phyloP scores from a whole-genome alignment of 1,284 basidiomycete genomes.

The Rhodotorula sp. region DNA sequence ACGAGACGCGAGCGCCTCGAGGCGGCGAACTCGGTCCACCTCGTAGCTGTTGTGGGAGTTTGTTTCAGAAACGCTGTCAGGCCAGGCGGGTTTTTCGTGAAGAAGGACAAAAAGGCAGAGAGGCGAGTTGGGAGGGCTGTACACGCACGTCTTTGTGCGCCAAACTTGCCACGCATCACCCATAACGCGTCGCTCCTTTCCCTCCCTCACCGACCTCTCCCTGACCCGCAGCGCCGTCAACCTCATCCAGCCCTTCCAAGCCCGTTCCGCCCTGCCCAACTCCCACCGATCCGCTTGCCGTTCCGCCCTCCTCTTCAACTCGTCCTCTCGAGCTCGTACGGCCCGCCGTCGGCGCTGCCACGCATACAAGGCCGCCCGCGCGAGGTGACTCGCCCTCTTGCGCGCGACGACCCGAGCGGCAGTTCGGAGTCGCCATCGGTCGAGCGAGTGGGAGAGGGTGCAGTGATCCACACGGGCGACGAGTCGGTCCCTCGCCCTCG shows the following conservation, averaged over 20 bases:
- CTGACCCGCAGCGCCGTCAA: background rate
- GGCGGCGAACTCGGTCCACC: background rate
- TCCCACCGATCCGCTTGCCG: background rate
- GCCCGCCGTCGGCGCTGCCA: background rate
- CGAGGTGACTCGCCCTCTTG: background rate
- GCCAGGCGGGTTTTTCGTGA: too few species aligned
- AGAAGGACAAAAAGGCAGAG: too few species aligned
- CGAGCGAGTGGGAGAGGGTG: background rate
- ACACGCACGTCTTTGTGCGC: conserved; percentile 13
- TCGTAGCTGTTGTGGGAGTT: conserved; percentile 6
- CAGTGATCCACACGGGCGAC: background rate
- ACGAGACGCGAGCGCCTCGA: background rate
- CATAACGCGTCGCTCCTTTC: background rate
- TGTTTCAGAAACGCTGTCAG: too few species aligned
- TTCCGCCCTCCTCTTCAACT: background rate
- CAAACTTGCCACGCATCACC: background rate
- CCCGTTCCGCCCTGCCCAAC: background rate
- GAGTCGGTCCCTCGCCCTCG: conserved; percentile 6
- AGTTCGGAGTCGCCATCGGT: background rate
- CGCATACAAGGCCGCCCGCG: background rate
- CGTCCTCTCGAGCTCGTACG: background rate
- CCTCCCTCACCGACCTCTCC: background rate
- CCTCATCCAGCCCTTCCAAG: conserved; percentile 3
- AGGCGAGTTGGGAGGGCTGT: too few species aligned
- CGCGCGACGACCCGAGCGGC: background rate